A percentile compares a stretch with the other conserved stretches of the same genome.
phyloP scores from a whole-genome alignment of 1,139 yeast species.

The Zygosaccharomyces sapae region DNA sequence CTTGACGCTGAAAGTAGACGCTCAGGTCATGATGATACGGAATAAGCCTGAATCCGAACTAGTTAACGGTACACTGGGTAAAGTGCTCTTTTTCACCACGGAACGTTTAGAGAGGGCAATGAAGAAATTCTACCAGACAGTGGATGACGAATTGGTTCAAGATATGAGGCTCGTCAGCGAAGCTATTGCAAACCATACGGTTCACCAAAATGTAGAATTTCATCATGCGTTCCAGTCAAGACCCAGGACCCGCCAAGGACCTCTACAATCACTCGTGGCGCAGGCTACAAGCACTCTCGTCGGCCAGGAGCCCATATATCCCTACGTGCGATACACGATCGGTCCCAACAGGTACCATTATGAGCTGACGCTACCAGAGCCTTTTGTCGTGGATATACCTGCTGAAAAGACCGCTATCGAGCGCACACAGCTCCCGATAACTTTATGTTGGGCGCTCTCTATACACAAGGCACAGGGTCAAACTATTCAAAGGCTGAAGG shows the following conservation, averaged over 20 bases:
- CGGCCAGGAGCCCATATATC: slow-evolving; percentile 37
- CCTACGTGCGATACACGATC: slow-evolving; percentile 53
- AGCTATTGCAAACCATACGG: slow-evolving; percentile 30
- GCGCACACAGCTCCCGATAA: slow-evolving; percentile 65
- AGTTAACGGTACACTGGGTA: slow-evolving; percentile 91
- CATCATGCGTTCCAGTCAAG: slow-evolving; percentile 24
- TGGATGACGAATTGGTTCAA: slow-evolving; percentile 27
- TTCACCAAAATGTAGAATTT: slow-evolving; percentile 26
- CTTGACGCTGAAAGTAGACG: slow-evolving; percentile 68
- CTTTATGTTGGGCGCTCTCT: slow-evolving; percentile 84
- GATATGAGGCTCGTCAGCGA: slow-evolving; percentile 37
- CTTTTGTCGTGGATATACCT: slow-evolving; percentile 34
- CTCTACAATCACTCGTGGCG: slow-evolving; percentile 36
- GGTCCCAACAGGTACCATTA: slow-evolving; percentile 24
- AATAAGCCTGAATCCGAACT: slow-evolving; percentile 71
- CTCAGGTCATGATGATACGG: slow-evolving; percentile 94
- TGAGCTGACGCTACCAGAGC: slow-evolving; percentile 31
- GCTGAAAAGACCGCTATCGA: slow-evolving; percentile 33
- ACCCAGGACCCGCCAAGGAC: slow-evolving; percentile 21
- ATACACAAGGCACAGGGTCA: slow-evolving; percentile 93
- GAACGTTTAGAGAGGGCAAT: slow-evolving; percentile 23
- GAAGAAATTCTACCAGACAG: slow-evolving; percentile 21
- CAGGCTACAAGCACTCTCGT: slow-evolving; percentile 38
- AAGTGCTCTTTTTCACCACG: slow-evolving; percentile 45
- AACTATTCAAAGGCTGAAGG: slow-evolving; percentile 71